A percentile compares a stretch with the other conserved stretches of the same genome.
These are phyloP conservation scores for Polyporus tsugae DNA, from an alignment of 1,284 basidiomycete genomes.

Conservation along the genomic window DNA sequence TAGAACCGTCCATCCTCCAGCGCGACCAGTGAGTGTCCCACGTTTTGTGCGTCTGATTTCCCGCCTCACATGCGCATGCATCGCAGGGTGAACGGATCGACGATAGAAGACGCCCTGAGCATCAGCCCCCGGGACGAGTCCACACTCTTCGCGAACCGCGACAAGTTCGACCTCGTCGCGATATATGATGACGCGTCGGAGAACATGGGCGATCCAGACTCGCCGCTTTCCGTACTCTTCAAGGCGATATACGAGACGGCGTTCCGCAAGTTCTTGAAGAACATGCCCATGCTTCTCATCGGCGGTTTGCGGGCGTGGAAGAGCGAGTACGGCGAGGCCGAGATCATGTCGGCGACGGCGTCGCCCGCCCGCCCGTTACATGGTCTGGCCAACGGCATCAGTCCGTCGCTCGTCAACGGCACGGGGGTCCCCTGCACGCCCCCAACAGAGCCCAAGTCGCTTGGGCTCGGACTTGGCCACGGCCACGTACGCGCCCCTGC, in stretches of 20 bases:
- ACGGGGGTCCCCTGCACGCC: slow-evolving; percentile 28
- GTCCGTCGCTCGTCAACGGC: slow-evolving; percentile 32
- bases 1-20: slow-evolving; percentile 83
- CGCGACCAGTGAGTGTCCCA: slow-evolving; percentile 67
- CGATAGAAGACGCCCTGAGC: slow-evolving; percentile 81
- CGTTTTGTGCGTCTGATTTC: background rate
- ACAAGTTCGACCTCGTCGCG: slow-evolving; percentile 91
- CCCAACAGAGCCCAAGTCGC: slow-evolving; percentile 24
- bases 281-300: slow-evolving; percentile 84
- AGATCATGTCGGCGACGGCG: slow-evolving; percentile 48
- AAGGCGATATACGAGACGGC: slow-evolving; percentile 78
- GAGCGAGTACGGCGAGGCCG: slow-evolving; percentile 64
- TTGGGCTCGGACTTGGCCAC: slow-evolving; percentile 32
- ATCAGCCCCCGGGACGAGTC: slow-evolving; percentile 78
- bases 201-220: slow-evolving; percentile 56
- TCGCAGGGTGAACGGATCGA: slow-evolving; percentile 67
- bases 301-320: slow-evolving; percentile 92
- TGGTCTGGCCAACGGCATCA: slow-evolving; percentile 28
- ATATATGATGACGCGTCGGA: slow-evolving; percentile 84
- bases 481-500: slow-evolving; percentile 39
- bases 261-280: slow-evolving; percentile 77
- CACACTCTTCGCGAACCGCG: slow-evolving; percentile 79
- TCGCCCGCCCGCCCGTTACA: slow-evolving; percentile 21
- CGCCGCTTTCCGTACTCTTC: slow-evolving; percentile 68
- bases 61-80: background rate